Percentiles rank a stretch among this genome's conserved stretches.
Evolutionary conservation across 495 filamentous ascomycete species (phyloP).

Genomic region (Friedmanniomyces simplex): DNA sequence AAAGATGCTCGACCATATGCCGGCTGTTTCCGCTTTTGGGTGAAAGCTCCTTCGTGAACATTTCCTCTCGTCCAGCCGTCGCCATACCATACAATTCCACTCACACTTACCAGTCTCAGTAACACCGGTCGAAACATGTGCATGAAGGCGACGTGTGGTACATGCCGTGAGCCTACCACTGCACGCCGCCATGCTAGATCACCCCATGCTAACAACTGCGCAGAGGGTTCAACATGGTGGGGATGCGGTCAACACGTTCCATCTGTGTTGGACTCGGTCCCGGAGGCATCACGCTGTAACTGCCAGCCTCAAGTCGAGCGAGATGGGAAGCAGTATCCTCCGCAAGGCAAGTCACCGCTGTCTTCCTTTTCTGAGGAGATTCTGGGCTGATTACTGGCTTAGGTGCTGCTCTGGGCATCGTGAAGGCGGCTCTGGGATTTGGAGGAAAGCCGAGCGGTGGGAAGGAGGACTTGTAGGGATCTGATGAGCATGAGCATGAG

Average conservation of each 20-base stretch:
- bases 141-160: conserved; percentile 28
- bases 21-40: too few relatives aligned
- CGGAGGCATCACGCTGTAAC: conserved; percentile 36
- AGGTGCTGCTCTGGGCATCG: not conserved
- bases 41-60: too few relatives aligned
- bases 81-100: too few relatives aligned
- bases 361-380: not conserved
- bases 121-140: conserved; percentile 26
- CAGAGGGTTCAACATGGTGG: conserved; percentile 28
- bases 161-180: conserved; percentile 26
- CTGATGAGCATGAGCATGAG: too few relatives aligned
- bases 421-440: conserved; percentile 9
- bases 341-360: conserved; percentile 12
- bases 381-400: not conserved
- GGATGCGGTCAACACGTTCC: conserved; percentile 25
- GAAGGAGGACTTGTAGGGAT: conserved; percentile 6
- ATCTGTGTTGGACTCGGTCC: conserved; percentile 35
- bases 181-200: conserved; percentile 1
- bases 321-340: conserved; percentile 29
- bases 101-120: not conserved
- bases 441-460: not conserved
- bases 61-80: too few relatives aligned
- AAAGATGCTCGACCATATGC: too few relatives aligned
- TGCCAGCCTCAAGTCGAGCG: conserved; percentile 35
- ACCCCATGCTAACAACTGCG: not conserved